Conservation (phyloP, 2,329 filamentous ascomycete genomes). For the Teratosphaeria zuluensis region DNA sequence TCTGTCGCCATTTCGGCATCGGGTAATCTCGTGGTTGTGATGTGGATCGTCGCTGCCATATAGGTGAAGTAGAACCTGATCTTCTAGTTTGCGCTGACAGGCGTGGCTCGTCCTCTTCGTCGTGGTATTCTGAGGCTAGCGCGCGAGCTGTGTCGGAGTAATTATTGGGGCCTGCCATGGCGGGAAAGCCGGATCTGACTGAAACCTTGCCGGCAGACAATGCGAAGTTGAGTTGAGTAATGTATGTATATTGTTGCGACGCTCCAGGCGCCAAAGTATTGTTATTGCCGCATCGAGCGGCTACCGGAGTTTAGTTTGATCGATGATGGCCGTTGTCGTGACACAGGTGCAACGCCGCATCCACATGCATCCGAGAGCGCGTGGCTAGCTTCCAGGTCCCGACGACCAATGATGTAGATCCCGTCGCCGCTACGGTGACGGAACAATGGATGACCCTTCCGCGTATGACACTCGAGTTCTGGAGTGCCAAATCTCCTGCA, state of each 20-base stretch:
- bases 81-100: conserved; percentile 23
- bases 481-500: no score
- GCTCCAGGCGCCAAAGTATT: neutral
- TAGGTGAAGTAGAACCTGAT: neutral
- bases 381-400: neutral
- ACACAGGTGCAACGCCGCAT: neutral
- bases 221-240: neutral
- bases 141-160: conserved; percentile 40
- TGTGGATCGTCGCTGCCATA: conserved; percentile 8
- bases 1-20: conserved; percentile 25
- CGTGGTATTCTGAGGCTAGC: conserved; percentile 42
- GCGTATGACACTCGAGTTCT: no score
- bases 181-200: neutral
- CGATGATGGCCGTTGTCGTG: neutral
- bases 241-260: neutral
- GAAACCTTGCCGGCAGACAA: neutral
- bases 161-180: conserved; percentile 7
- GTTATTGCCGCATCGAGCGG: neutral
- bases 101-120: conserved; percentile 11
- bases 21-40: conserved; percentile 1
- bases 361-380: neutral
- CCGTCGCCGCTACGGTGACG: no score
- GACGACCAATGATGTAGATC: no score
- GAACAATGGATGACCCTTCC: no score
- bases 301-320: neutral